phyloP scores from a whole-genome alignment of 148 eudicot genomes.

The Chenopodium formosanum region DNA sequence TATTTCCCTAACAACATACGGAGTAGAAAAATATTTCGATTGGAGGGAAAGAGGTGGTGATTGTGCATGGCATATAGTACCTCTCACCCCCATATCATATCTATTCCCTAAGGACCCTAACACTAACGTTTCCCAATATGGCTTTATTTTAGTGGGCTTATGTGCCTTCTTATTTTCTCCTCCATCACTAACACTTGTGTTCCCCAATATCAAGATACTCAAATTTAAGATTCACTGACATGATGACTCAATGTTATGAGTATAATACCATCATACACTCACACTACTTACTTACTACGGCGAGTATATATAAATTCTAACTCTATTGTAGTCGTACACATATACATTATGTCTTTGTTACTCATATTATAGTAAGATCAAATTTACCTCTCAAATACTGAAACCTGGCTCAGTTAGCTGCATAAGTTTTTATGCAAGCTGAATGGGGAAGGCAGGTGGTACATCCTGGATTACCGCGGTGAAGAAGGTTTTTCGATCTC shows the following conservation, averaged over 20 bases:
- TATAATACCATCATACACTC: constrained; percentile 14
- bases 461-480: constrained; percentile 74
- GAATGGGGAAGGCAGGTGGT: constrained; percentile 59
- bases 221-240: constrained; percentile 15
- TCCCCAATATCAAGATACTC: constrained; percentile 19
- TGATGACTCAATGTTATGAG: background rate
- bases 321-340: background rate
- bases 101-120: background rate
- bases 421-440: background rate
- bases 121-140: background rate
- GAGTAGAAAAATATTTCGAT: background rate
- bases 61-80: background rate
- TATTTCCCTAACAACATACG: background rate
- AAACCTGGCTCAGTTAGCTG: background rate
- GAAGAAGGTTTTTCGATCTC: constrained; percentile 74
- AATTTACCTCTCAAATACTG: background rate
- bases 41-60: background rate
- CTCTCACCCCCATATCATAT: no score
- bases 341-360: background rate
- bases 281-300: background rate
- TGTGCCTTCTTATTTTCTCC: constrained; percentile 7
- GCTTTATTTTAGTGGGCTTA: background rate
- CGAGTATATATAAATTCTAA: background rate
- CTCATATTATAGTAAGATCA: background rate
- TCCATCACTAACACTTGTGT: constrained; percentile 5